These are phyloP conservation scores for Fusarium falciforme DNA, from an alignment of 2,329 filamentous ascomycete species.

Conservation along the genomic window DNA sequence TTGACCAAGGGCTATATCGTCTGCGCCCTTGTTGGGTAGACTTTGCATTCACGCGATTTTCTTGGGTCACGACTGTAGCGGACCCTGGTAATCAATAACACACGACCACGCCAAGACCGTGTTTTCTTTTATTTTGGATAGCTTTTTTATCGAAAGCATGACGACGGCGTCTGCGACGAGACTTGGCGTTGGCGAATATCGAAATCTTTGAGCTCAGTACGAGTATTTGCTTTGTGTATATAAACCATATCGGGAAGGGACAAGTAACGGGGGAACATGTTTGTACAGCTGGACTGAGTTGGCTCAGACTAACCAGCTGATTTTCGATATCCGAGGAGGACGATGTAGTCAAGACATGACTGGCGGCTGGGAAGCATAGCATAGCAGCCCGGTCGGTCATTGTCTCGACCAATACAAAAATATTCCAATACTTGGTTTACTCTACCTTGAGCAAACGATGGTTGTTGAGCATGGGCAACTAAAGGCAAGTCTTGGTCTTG, in stretches of 20 bases:
- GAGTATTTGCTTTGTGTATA: slow-evolving; percentile 47
- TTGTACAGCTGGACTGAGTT: slow-evolving; percentile 38
- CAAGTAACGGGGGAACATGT: slow-evolving; percentile 27
- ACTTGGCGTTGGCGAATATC: slow-evolving; percentile 46
- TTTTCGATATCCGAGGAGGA: slow-evolving; percentile 30
- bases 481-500: background rate
- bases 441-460: background rate
- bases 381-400: slow-evolving; percentile 9
- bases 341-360: slow-evolving; percentile 14
- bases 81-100: slow-evolving; percentile 11
- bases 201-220: slow-evolving; percentile 40
- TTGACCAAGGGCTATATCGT: slow-evolving; percentile 33
- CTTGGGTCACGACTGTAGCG: slow-evolving; percentile 7
- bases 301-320: slow-evolving; percentile 16
- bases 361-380: slow-evolving; percentile 19
- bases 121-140: slow-evolving; percentile 35
- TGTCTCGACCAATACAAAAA: slow-evolving; percentile 31
- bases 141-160: slow-evolving; percentile 42
- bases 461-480: background rate
- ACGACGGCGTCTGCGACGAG: slow-evolving; percentile 46
- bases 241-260: slow-evolving; percentile 41
- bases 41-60: slow-evolving; percentile 25
- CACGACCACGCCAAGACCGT: slow-evolving; percentile 19
- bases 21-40: slow-evolving; percentile 18
- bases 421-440: slow-evolving; percentile 13